phyloP scores from a whole-genome alignment of 371 early-diverging fungal species.

The Circinella minor region DNA sequence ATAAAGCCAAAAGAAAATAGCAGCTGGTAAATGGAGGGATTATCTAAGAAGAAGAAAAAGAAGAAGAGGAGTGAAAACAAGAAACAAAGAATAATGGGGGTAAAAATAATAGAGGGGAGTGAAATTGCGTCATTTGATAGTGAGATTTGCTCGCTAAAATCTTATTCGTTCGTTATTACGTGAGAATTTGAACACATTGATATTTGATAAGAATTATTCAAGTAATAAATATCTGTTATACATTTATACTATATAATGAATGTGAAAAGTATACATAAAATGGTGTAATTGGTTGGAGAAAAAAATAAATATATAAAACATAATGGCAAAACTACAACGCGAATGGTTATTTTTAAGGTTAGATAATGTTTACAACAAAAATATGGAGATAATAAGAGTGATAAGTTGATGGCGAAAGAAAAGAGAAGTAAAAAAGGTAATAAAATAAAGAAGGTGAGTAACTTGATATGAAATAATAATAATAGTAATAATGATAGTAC shows the following conservation, averaged over 20 bases:
- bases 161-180: conserved; percentile 2
- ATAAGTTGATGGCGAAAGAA: no score
- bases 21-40: no score
- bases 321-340: no score
- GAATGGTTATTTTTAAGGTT: no score
- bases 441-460: no score
- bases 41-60: not conserved
- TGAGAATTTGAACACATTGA: not conserved
- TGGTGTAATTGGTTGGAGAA: not conserved
- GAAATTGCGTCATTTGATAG: conserved; percentile 3
- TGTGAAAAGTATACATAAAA: not conserved
- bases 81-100: not conserved
- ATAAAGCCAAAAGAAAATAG: not conserved
- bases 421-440: no score
- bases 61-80: not conserved
- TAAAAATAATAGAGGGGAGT: not conserved
- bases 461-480: not conserved
- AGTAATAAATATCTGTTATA: no score
- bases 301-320: not conserved
- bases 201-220: no score
- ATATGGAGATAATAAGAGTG: no score
- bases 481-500: not conserved
- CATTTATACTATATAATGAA: no score
- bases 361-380: no score
- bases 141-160: not conserved